Evolutionary conservation across 208 protist genomes (phyloP), one percentile per base, ranked within the genome.

Genomic region (Kentomonas sorsogonicus): DNA sequence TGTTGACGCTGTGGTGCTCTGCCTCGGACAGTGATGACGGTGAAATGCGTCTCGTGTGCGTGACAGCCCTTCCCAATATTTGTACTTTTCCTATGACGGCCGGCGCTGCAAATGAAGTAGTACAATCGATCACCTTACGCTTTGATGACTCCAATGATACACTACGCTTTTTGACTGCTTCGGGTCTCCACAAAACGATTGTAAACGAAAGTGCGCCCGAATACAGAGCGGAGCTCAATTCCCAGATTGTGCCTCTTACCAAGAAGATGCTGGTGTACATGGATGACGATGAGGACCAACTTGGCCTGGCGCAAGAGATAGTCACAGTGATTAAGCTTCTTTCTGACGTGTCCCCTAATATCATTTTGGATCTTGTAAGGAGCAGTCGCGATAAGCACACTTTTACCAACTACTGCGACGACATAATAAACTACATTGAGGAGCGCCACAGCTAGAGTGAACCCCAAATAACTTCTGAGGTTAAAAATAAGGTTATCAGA

Each of bases 261-360:
- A 86, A 86, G 59, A 88, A 90, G 69, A 44, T 87, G 43, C 72
- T 94, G 11, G 72, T 94, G 46, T 87, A 94, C 54, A 66, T 94
- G 11, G 87, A 94, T 66, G 87, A 94, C 71, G 62, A 72, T 22
- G 80, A 89, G 26, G 87, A 91, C 31, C 69, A 45, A 20, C n/a
- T n/a, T n/a, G n/a, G n/a, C n/a, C n/a, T n/a, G n/a, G n/a, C n/a
- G n/a, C n/a, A n/a, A n/a, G n/a, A n/a, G n/a, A n/a, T n/a, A n/a
- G n/a, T n/a, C n/a, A n/a, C n/a, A n/a, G n/a, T n/a, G n/a, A n/a
- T n/a, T n/a, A n/a, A n/a, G n/a, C n/a, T n/a, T n/a, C n/a, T n/a
- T n/a, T n/a, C n/a, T n/a, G n/a, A n/a, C n/a, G n/a, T n/a, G n/a
- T n/a, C n/a, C n/a, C n/a, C n/a, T n/a, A n/a, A n/a, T n/a, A n/a